These are phyloP conservation scores for Psidium friedrichsthalianum DNA, from an alignment of 345 rosid genomes.

Conservation along the genomic window DNA sequence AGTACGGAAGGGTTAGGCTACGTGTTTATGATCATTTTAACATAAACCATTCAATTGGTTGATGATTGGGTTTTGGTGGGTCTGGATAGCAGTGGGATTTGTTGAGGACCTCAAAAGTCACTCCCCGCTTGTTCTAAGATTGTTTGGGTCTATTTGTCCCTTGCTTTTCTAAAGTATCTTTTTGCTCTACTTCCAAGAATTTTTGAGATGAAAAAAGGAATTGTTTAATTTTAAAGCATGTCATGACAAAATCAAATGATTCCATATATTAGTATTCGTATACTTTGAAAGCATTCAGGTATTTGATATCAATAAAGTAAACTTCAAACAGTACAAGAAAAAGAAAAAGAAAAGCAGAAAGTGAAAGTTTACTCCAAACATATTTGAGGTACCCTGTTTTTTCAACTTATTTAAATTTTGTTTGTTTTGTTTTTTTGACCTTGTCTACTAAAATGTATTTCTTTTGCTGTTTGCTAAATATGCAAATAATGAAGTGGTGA, in stretches of 20 bases:
- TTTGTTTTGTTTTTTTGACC: background rate
- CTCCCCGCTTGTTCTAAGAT: background rate
- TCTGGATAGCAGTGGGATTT: background rate
- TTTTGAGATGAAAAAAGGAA: background rate
- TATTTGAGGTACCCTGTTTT: background rate
- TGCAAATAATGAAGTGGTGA: background rate
- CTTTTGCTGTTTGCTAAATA: background rate
- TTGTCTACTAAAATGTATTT: background rate
- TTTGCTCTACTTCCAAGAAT: background rate
- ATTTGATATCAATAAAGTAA: background rate
- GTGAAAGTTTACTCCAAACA: background rate
- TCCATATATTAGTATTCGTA: background rate
- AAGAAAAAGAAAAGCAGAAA: background rate
- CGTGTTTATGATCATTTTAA: background rate
- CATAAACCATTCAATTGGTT: background rate
- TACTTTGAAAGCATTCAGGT: background rate
- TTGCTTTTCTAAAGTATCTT: background rate
- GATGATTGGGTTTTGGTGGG: background rate
- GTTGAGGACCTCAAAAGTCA: background rate
- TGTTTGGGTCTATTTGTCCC: background rate
- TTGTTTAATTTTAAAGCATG: background rate
- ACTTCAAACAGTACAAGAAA: background rate
- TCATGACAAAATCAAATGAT: background rate
- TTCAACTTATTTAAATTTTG: background rate
- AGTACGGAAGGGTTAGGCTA: constrained; percentile 76